Percentiles rank a stretch among this genome's conserved stretches.
Conservation (phyloP, 768 basidiomycete genomes). For the Antrodiella citrinella region DNA sequence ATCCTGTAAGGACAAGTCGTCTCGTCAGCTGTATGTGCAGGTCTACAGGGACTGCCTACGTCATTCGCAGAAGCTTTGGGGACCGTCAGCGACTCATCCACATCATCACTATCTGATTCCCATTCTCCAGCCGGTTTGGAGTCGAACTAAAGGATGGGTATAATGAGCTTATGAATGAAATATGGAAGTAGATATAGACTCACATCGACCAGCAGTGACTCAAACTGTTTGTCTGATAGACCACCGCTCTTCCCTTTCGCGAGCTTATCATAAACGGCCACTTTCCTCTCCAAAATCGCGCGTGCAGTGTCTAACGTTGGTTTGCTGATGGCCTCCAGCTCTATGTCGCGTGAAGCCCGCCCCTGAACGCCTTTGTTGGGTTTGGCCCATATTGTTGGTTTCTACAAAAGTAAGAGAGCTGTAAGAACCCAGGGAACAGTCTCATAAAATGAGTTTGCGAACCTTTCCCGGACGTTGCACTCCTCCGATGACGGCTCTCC, state of each 20-base stretch:
- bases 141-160: slow-evolving; percentile 42
- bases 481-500: slow-evolving; percentile 46
- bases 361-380: slow-evolving; percentile 66
- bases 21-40: background rate
- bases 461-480: slow-evolving; percentile 70
- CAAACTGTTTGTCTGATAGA: slow-evolving; percentile 66
- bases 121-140: slow-evolving; percentile 43
- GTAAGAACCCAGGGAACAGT: background rate
- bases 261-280: slow-evolving; percentile 73
- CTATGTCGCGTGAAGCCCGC: slow-evolving; percentile 60
- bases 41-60: background rate
- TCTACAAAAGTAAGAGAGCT: slow-evolving; percentile 33
- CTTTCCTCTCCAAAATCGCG: slow-evolving; percentile 67
- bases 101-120: slow-evolving; percentile 67
- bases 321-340: slow-evolving; percentile 60
- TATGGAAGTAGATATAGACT: slow-evolving; percentile 22
- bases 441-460: slow-evolving; percentile 7
- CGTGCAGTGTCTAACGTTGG: slow-evolving; percentile 68
- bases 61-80: slow-evolving; percentile 37
- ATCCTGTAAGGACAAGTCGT: slow-evolving; percentile 29
- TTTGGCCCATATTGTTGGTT: slow-evolving; percentile 68
- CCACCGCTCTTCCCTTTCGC: slow-evolving; percentile 73
- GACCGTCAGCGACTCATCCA: slow-evolving; percentile 67
- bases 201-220: slow-evolving; percentile 70
- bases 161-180: slow-evolving; percentile 17